These are phyloP conservation scores for Aspergillus sp. DNA, from an alignment of 2,329 filamentous ascomycete genomes.

Conservation along the genomic window DNA sequence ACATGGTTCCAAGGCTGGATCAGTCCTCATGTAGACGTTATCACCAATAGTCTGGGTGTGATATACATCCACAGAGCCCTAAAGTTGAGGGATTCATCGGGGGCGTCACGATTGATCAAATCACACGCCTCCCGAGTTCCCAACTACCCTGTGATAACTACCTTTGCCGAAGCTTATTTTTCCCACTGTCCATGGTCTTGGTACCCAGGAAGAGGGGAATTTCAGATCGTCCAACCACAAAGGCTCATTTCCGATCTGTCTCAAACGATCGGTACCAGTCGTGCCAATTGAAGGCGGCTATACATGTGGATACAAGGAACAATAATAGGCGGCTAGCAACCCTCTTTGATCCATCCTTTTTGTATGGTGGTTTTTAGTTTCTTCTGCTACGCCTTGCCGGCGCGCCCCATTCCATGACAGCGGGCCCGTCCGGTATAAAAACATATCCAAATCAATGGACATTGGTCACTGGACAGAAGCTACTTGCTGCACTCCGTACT, in stretches of 20 bases:
- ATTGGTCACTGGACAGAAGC: not conserved
- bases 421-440: not conserved
- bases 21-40: not conserved
- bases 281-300: constrained; percentile 1
- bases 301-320: not conserved
- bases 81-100: not conserved
- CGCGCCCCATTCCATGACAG: not conserved
- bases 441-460: not conserved
- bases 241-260: constrained; percentile 1
- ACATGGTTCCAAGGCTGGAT: not conserved
- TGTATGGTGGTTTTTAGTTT: not conserved
- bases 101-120: not conserved
- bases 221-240: constrained; percentile 9
- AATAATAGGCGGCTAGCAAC: not conserved
- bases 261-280: not conserved
- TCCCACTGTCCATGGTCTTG: constrained; percentile 11
- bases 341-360: not conserved
- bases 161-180: constrained; percentile 16
- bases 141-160: not conserved
- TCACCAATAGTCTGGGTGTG: not conserved
- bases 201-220: constrained; percentile 6
- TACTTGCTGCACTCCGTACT: not conserved
- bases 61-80: not conserved
- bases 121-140: not conserved
- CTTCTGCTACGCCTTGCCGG: not conserved